phyloP scores from a whole-genome alignment of 2,329 filamentous ascomycete genomes.

The Pseudogymnoascus pannorum region DNA sequence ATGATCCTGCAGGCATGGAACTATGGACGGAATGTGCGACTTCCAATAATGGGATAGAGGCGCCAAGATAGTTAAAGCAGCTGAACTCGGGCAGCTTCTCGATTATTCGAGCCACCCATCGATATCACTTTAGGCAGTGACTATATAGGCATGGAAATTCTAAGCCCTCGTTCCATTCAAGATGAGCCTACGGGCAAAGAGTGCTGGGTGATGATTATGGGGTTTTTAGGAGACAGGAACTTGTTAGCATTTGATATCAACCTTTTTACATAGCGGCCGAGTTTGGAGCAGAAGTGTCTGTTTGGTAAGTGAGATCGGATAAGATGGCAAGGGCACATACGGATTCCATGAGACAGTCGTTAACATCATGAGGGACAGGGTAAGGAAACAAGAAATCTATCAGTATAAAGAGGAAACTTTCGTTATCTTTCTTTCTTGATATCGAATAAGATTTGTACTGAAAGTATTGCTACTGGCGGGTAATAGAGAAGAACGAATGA shows the following conservation, averaged over 20 bases:
- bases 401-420: not conserved
- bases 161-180: not conserved
- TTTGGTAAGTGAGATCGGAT: no score
- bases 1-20: not conserved
- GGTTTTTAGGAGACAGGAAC: not conserved
- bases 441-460: not conserved
- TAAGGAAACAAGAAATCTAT: not conserved
- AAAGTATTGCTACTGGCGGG: not conserved
- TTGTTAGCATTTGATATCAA: not conserved
- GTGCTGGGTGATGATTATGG: not conserved
- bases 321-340: no score
- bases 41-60: not conserved
- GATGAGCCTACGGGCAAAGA: not conserved
- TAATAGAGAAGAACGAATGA: not conserved
- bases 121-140: not conserved
- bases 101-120: not conserved
- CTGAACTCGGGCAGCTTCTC: not conserved
- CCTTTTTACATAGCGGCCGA: not conserved
- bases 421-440: not conserved
- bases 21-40: not conserved
- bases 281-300: not conserved
- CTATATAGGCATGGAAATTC: not conserved
- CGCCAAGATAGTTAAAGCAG: not conserved
- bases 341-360: no score
- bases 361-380: no score